phyloP scores from a whole-genome alignment of 1,139 yeast species.

The Oligophagozyma castellii region DNA sequence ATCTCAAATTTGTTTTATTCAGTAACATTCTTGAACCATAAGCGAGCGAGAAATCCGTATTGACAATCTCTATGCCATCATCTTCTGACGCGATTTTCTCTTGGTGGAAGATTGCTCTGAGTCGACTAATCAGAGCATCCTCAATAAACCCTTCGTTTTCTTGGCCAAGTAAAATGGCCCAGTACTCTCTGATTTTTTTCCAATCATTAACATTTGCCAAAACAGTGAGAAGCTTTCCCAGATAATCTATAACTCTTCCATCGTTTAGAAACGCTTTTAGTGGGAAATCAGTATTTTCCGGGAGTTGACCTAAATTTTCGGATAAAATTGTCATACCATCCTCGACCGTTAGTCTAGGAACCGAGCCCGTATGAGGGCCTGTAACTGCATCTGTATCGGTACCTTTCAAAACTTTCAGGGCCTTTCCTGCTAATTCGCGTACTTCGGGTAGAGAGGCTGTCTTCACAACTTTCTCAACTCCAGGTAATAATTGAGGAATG shows the following conservation, averaged over 20 bases:
- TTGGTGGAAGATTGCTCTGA: constrained; percentile 55
- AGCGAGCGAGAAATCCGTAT: constrained; percentile 89
- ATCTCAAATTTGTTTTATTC: constrained; percentile 78
- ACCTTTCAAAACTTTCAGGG: constrained; percentile 63
- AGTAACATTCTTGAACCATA: constrained; percentile 95
- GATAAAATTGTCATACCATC: constrained; percentile 38
- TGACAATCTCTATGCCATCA: constrained; percentile 81
- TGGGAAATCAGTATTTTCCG: constrained; percentile 10
- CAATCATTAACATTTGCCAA: constrained; percentile 90
- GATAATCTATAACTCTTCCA: constrained; percentile 33
- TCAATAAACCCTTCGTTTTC: constrained; percentile 32
- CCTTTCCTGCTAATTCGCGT: constrained; percentile 83
- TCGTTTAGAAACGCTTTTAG: constrained; percentile 23
- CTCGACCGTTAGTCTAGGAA: constrained; percentile 39
- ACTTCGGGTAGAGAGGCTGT: constrained; percentile 95
- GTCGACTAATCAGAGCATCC: constrained; percentile 33
- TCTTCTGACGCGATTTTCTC: constrained; percentile 42
- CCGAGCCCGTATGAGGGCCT: constrained; percentile 25
- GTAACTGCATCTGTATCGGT: constrained; percentile 43
- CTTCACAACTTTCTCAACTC: constrained; percentile 73
- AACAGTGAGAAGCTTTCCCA: constrained; percentile 42
- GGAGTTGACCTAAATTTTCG: constrained; percentile 24
- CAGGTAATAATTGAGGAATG: constrained; percentile 79
- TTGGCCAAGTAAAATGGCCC: constrained; percentile 34
- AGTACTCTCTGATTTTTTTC: constrained; percentile 51